Evolutionary conservation across 495 filamentous ascomycete species (phyloP), one percentile per base, ranked within the genome.

Genomic region (Barbatosphaeria neglecta): DNA sequence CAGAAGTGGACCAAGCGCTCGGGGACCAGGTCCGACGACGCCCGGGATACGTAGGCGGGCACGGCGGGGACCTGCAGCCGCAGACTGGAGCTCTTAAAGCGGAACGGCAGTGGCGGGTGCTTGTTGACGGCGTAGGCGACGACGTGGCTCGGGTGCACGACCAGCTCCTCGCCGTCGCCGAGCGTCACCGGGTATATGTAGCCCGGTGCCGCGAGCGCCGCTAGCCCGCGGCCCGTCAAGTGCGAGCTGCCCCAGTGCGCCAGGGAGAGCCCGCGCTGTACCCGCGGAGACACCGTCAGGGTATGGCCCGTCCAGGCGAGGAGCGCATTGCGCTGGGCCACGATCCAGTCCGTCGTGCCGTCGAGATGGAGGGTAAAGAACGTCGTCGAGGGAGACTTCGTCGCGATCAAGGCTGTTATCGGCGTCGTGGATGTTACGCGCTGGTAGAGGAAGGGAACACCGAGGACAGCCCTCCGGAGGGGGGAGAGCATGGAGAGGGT

Each of bases 221-320:
- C 74, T 28, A 97, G 72, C 1, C 92, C 92, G 45, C 92, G 75
- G 9, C 92, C 92, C 0, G 87, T 92, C 45, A 95, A 72, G 50
- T 82, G 68, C 18, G 92, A 85, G 70, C 76, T 90, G 54, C 92
- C 92, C 92, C 90, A 95, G 60, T 94, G 83, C 42, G 87, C 78
- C 41, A 94, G 51, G 41, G 85, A 84, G 67, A 96, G 70, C 48
- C 73, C 81, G 24, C 71, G 72, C 49, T 88, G 89, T 40, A 90
- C 68, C 23, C 75, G 81, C 1, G 92, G 90, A 20, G 74, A 74
- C 11, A 92, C 73, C 15, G 75, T 67, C 20, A 98, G 70, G 2
- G 87, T 86, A 59, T 90, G 82, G 22, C 92, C 92, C n/a, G 88
- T 93, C 92, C 92, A 98, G 45, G 92, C 93, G 10, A 96, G 73